Conservation (phyloP, 768 basidiomycete genomes). For the Tylopilus rubrobrunneus region DNA sequence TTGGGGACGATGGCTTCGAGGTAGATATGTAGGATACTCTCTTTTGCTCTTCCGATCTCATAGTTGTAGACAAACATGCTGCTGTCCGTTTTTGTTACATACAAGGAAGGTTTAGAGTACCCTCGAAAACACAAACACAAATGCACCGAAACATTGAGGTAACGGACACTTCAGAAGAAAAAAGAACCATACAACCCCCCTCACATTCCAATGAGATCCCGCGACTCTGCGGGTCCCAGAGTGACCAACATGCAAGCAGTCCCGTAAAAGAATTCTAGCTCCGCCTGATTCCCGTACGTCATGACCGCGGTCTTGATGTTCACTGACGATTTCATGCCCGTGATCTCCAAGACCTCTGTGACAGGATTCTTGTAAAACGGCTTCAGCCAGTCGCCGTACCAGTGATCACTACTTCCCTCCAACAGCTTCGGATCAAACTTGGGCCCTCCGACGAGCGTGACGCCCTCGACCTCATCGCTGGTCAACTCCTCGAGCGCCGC, state of each 20-base stretch:
- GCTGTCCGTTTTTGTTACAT: background rate
- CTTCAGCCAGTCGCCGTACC: background rate
- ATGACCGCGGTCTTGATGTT: background rate
- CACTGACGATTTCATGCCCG: slow-evolving; percentile 9
- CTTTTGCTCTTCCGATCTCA: background rate
- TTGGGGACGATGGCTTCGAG: background rate
- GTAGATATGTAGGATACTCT: background rate
- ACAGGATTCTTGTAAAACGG: background rate
- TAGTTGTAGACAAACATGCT: background rate
- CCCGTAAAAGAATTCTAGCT: slow-evolving; percentile 9
- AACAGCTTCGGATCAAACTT: background rate
- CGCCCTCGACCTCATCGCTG: slow-evolving; percentile 3
- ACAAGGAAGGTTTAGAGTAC: no score
- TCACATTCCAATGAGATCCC: background rate
- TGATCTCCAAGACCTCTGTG: slow-evolving; percentile 10
- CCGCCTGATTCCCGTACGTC: slow-evolving; percentile 3
- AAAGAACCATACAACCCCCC: background rate
- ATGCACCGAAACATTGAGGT: no score
- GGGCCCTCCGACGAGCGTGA: background rate
- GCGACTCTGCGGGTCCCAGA: slow-evolving; percentile 1
- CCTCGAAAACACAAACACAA: background rate
- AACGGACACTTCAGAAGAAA: background rate
- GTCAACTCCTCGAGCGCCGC: background rate
- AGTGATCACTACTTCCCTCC: no score
- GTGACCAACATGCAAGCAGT: slow-evolving; percentile 13